Conservation (phyloP, 176 grass and related monocot genomes). For the Oryza officinalis region DNA sequence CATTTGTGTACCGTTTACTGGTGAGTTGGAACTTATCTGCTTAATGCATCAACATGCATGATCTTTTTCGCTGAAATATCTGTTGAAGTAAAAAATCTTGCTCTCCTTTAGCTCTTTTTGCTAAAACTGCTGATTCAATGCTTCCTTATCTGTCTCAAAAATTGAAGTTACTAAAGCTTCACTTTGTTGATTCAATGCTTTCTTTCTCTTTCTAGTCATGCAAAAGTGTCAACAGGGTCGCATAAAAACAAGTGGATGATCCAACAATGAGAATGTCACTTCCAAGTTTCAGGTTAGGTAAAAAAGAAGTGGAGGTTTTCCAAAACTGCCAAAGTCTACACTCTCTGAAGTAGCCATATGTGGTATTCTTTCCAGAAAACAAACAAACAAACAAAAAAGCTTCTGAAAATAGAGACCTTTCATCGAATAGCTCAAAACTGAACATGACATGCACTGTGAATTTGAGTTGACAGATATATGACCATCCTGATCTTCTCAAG, state of each 20-base stretch:
- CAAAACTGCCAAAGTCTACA: neutral
- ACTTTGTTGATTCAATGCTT: constrained; percentile 28
- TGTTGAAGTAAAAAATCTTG: neutral
- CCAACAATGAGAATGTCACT: constrained; percentile 91
- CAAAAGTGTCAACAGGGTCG: constrained; percentile 40
- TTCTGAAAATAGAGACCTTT: neutral
- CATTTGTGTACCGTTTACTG: constrained; percentile 65
- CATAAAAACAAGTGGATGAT: constrained; percentile 59
- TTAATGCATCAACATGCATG: neutral
- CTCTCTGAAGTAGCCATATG: neutral
- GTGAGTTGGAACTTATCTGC: constrained; percentile 44
- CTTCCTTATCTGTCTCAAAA: constrained; percentile 22
- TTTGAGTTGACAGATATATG: constrained; percentile 79
- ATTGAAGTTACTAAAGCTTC: constrained; percentile 9
- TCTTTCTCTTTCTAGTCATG: constrained; percentile 41
- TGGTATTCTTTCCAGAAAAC: neutral
- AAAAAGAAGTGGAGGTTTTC: constrained; percentile 22
- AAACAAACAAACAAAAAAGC: neutral
- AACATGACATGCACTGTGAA: constrained; percentile 35
- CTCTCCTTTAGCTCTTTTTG: neutral
- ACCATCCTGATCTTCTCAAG: constrained; percentile 82
- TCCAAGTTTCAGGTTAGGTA: constrained; percentile 90
- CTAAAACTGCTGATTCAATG: constrained; percentile 11
- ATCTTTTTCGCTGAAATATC: neutral
- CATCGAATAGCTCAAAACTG: neutral